phyloP scores from a whole-genome alignment of 257 asterid genomes.

The Solanum chilense region DNA sequence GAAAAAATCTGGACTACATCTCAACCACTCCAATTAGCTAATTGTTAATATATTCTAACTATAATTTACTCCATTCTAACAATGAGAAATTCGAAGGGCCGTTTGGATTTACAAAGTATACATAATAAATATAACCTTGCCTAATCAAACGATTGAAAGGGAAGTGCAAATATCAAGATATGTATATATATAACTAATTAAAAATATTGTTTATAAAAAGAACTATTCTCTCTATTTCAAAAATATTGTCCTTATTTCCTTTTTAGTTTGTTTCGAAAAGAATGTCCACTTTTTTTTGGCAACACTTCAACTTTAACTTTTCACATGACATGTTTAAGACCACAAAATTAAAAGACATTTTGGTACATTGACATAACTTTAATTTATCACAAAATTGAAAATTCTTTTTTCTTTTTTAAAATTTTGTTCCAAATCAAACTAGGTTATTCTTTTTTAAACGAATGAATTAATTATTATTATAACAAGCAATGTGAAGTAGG shows the following conservation, averaged over 20 bases:
- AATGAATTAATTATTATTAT: neutral
- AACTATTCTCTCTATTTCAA: too few species aligned
- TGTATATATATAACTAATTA: neutral
- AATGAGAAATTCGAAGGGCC: neutral
- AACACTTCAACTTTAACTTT: too few species aligned
- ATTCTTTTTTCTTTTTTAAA: accelerated
- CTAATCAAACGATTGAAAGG: neutral
- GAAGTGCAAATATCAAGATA: neutral
- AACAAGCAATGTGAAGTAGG: neutral
- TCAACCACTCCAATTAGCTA: neutral
- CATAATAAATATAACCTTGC: neutral
- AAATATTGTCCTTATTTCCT: too few species aligned
- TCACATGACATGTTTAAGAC: too few species aligned
- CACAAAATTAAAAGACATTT: too few species aligned
- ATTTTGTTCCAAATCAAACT: too few species aligned
- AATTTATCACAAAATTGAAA: too few species aligned
- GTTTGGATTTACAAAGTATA: neutral
- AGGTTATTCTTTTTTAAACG: too few species aligned
- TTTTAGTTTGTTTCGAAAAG: too few species aligned
- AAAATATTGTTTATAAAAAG: neutral
- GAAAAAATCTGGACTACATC: neutral
- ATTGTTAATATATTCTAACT: neutral
- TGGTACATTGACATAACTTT: too few species aligned
- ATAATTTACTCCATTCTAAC: neutral
- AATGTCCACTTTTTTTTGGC: too few species aligned